phyloP scores from a whole-genome alignment of 768 basidiomycete species.

The Fomitopsis pulvina region DNA sequence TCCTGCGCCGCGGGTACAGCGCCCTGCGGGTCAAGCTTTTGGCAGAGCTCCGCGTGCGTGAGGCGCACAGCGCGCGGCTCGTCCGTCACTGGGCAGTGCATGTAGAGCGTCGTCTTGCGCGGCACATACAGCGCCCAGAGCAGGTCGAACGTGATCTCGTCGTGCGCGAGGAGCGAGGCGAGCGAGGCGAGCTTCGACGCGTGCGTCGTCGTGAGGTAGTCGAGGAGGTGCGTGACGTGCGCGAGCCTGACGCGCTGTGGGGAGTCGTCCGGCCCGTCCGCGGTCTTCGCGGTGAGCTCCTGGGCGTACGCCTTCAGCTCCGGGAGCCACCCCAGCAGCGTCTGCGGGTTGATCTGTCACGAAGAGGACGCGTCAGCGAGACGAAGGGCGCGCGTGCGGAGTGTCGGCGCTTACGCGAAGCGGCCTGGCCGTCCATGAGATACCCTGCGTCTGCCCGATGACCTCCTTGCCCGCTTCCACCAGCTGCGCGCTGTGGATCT shows the following conservation, averaged over 20 bases:
- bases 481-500: conserved; percentile 54
- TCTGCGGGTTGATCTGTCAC: conserved; percentile 46
- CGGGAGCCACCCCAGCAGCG: conserved; percentile 48
- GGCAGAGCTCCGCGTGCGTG: conserved; percentile 30
- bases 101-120: conserved; percentile 41
- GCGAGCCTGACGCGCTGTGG: conserved; percentile 29
- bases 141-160: conserved; percentile 53
- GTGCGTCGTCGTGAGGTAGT: conserved; percentile 45
- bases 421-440: conserved; percentile 56
- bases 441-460: conserved; percentile 49
- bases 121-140: conserved; percentile 55
- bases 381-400: background rate
- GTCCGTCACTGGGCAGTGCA: conserved; percentile 46
- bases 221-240: conserved; percentile 44
- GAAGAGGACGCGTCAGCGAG: background rate
- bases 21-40: conserved; percentile 14
- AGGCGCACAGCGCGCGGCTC: conserved; percentile 49
- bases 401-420: conserved; percentile 34
- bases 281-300: conserved; percentile 27
- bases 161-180: conserved; percentile 41
- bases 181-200: conserved; percentile 41
- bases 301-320: conserved; percentile 39
- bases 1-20: conserved; percentile 15
- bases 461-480: conserved; percentile 52
- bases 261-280: conserved; percentile 32